These are phyloP conservation scores for Potentilla sterilis DNA, from an alignment of 306 rosid genomes.

Conservation along the genomic window DNA sequence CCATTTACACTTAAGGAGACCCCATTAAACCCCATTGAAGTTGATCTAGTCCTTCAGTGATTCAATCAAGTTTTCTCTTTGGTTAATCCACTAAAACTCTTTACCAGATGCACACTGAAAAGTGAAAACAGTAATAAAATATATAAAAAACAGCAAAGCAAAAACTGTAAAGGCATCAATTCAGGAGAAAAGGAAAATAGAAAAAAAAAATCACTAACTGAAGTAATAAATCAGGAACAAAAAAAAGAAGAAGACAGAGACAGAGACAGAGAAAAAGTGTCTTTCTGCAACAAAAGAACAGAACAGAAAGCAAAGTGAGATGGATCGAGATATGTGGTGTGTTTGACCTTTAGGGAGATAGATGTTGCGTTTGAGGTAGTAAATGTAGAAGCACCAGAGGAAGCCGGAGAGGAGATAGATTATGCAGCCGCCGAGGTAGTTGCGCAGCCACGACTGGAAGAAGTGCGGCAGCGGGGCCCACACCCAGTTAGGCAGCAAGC, in stretches of 20 bases:
- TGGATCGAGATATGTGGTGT: background rate
- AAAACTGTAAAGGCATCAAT: background rate
- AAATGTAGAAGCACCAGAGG: constrained; percentile 77
- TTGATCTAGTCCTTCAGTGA: background rate
- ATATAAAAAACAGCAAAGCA: background rate
- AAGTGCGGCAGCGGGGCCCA: constrained; percentile 72
- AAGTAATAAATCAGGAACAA: background rate
- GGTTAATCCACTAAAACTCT: background rate
- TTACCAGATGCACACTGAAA: background rate
- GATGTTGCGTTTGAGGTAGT: constrained; percentile 64
- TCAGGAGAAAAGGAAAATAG: background rate
- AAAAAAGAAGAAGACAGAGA: background rate
- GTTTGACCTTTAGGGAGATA: constrained; percentile 66
- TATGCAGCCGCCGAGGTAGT: constrained; percentile 65
- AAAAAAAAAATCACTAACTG: background rate
- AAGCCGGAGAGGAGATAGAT: constrained; percentile 65
- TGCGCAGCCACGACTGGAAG: constrained; percentile 78
- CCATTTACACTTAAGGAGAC: background rate
- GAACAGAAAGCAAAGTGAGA: background rate
- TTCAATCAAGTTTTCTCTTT: background rate
- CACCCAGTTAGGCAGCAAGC: constrained; percentile 39
- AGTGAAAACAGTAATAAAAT: background rate
- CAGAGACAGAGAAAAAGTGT: background rate
- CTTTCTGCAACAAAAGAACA: background rate
- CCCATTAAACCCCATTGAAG: background rate